These are phyloP conservation scores for Apiosordaria backusii DNA, from an alignment of 495 filamentous ascomycete genomes.

Conservation along the genomic window DNA sequence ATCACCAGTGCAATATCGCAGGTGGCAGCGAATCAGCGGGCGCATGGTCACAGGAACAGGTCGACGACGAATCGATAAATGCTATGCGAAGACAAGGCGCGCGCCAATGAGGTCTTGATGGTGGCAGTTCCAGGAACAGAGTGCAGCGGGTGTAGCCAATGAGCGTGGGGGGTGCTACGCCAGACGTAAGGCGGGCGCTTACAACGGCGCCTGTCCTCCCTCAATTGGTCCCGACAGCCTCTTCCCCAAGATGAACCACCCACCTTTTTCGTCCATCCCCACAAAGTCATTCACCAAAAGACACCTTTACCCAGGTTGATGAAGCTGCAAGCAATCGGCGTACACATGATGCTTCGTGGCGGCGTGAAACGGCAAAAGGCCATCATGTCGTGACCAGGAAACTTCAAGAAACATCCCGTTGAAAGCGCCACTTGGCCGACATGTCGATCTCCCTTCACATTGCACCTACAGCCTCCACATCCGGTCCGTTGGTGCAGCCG, in stretches of 20 bases:
- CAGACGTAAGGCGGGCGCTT: slow-evolving; percentile 32
- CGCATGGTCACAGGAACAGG: slow-evolving; percentile 8
- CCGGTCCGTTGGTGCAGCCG: slow-evolving; percentile 20
- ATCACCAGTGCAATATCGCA: slow-evolving; percentile 17
- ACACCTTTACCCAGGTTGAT: background rate
- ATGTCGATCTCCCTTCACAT: slow-evolving; percentile 9
- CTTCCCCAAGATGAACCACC: slow-evolving; percentile 20
- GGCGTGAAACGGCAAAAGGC: background rate
- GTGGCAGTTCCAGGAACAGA: slow-evolving; percentile 9
- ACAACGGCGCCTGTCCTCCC: slow-evolving; percentile 23
- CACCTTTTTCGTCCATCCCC: slow-evolving; percentile 7
- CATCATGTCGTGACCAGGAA: background rate
- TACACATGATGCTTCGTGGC: background rate
- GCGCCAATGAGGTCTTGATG: slow-evolving; percentile 29
- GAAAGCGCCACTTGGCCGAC: background rate
- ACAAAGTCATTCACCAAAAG: background rate
- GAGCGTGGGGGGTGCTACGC: slow-evolving; percentile 15
- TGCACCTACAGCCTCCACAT: background rate
- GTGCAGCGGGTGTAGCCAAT: slow-evolving; percentile 28
- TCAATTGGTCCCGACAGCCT: slow-evolving; percentile 25
- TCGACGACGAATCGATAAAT: slow-evolving; percentile 25
- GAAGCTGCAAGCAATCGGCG: background rate
- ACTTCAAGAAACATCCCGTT: background rate
- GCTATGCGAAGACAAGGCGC: slow-evolving; percentile 32
- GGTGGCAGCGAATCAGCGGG: slow-evolving; percentile 27